A percentile compares a stretch with the other conserved stretches of the same genome.
phyloP scores from a whole-genome alignment of 169 alveolate species.

The Plasmodium malariae region DNA sequence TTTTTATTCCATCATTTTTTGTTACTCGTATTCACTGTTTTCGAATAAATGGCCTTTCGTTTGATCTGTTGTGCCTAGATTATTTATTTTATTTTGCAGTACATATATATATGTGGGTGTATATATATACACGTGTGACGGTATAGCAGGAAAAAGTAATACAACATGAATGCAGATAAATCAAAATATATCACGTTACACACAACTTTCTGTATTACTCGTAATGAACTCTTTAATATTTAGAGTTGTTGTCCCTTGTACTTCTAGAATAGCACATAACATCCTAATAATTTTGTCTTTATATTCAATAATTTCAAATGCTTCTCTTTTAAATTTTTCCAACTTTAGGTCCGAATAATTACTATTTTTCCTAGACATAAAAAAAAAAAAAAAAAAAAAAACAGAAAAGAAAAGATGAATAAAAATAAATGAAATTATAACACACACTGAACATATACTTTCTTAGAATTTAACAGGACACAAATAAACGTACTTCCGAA shows the following conservation, averaged over 20 bases:
- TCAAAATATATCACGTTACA: not conserved
- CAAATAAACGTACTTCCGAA: not conserved
- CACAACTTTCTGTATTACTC: constrained; percentile 12
- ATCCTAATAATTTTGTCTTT: constrained; percentile 64
- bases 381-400: constrained; percentile 28
- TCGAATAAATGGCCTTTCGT: constrained; percentile 4
- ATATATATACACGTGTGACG: not conserved
- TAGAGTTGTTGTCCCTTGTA: constrained; percentile 66
- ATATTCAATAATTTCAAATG: constrained; percentile 57
- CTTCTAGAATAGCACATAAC: constrained; percentile 72
- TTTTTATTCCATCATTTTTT: not conserved
- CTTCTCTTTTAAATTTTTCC: constrained; percentile 59
- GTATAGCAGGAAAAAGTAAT: too few species aligned
- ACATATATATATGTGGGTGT: not conserved
- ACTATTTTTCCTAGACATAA: constrained; percentile 31
- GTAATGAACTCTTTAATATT: constrained; percentile 62
- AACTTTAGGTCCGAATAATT: constrained; percentile 28
- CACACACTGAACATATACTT: not conserved
- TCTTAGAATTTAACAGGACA: not conserved
- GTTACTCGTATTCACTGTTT: constrained; percentile 56
- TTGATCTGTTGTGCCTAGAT: constrained; percentile 19
- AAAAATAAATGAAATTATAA: not conserved
- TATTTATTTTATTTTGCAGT: not conserved
- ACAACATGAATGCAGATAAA: not conserved
- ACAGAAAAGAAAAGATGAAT: not conserved